Percentiles rank a stretch among this genome's conserved stretches.
Evolutionary conservation across 108 stramenopile genomes (phyloP).

Genomic region (Aureococcus anophagefferens): DNA sequence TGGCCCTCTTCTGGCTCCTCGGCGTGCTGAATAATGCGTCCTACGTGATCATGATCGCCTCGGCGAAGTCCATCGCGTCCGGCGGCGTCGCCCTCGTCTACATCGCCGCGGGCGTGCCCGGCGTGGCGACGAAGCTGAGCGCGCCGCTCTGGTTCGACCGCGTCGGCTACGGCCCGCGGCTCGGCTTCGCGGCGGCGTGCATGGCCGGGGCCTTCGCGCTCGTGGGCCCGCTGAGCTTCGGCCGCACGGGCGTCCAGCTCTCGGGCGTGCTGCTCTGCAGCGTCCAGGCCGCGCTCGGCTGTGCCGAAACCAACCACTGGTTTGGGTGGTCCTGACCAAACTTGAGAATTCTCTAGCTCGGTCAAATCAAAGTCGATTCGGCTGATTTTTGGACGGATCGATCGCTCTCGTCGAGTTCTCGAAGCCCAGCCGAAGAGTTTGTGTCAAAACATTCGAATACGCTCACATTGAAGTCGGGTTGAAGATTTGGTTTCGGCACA

Average conservation of each 20-base stretch:
- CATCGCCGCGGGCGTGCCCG: slow-evolving; percentile 56
- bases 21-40: slow-evolving; percentile 65
- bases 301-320: no score
- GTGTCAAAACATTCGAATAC: no score
- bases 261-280: slow-evolving; percentile 67
- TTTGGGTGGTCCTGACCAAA: no score
- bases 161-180: slow-evolving; percentile 51
- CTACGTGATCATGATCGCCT: slow-evolving; percentile 72
- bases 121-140: slow-evolving; percentile 44
- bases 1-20: slow-evolving; percentile 68
- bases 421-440: no score
- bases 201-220: slow-evolving; percentile 46
- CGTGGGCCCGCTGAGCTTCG: slow-evolving; percentile 27
- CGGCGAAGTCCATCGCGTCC: slow-evolving; percentile 60
- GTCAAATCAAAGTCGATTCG: no score
- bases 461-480: no score
- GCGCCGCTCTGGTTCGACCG: slow-evolving; percentile 73
- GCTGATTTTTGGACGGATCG: no score
- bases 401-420: no score
- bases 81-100: slow-evolving; percentile 70
- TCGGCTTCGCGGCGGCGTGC: slow-evolving; percentile 33
- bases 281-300: slow-evolving; percentile 56
- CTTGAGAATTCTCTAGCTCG: no score
- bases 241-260: slow-evolving; percentile 25
- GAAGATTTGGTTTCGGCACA: no score